Evolutionary conservation across 306 rosid genomes (phyloP).

Genomic region (Quercus dentata): DNA sequence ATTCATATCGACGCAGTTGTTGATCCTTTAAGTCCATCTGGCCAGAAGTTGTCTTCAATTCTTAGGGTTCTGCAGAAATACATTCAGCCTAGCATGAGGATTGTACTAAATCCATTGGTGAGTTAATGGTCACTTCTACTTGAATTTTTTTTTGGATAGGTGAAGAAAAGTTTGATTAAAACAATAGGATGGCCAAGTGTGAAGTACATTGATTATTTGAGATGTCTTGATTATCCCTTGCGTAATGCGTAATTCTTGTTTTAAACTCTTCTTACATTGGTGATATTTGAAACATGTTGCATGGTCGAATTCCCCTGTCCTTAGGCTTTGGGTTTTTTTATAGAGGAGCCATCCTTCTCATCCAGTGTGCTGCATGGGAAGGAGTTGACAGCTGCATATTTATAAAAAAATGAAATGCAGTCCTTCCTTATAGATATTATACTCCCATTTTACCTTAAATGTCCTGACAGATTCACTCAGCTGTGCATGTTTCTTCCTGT

Average conservation of each 20-base stretch:
- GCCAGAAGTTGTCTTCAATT: constrained; percentile 90
- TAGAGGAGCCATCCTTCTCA: neutral
- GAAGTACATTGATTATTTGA: neutral
- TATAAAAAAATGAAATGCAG: neutral
- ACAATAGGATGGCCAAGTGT: neutral
- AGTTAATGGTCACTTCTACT: constrained; percentile 30
- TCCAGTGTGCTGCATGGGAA: neutral
- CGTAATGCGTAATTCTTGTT: neutral
- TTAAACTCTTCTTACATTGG: neutral
- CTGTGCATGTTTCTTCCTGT: neutral
- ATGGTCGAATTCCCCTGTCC: neutral
- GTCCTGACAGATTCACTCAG: neutral
- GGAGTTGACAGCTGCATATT: neutral
- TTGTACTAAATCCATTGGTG: constrained; percentile 92
- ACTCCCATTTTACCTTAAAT: neutral
- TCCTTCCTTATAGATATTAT: neutral
- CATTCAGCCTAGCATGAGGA: constrained; percentile 92
- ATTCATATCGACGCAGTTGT: constrained; percentile 89
- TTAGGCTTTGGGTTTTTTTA: neutral
- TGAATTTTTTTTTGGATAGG: neutral
- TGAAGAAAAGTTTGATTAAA: neutral
- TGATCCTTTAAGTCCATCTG: constrained; percentile 91
- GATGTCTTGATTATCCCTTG: neutral
- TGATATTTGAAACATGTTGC: neutral
- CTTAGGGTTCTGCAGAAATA: constrained; percentile 76